Percentiles rank a stretch among this genome's conserved stretches.
These are phyloP conservation scores for Casaregolazyma lundiana DNA, from an alignment of 1,139 yeast species.

Conservation along the genomic window DNA sequence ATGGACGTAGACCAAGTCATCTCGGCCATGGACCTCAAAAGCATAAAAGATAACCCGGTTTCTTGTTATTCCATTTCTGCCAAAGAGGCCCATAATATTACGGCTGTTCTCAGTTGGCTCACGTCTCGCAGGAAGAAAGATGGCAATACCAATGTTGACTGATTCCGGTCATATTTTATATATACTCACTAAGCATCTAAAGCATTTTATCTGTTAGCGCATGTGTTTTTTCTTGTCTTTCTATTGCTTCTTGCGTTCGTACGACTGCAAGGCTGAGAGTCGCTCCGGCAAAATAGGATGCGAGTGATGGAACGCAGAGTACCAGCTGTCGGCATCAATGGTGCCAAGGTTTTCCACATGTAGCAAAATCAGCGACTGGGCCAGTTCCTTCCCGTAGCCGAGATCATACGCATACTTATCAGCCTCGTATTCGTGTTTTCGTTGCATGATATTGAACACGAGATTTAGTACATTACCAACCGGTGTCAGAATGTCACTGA, in stretches of 20 bases:
- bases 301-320: conserved; percentile 80
- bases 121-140: conserved; percentile 24
- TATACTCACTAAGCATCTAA: conserved; percentile 1
- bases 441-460: conserved; percentile 60
- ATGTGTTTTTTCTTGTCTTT: not conserved
- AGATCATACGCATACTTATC: conserved; percentile 74
- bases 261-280: conserved; percentile 54
- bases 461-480: conserved; percentile 66
- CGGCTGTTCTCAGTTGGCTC: conserved; percentile 37
- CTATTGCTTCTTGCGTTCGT: conserved; percentile 16
- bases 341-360: conserved; percentile 77
- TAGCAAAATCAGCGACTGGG: conserved; percentile 66
- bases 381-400: conserved; percentile 66
- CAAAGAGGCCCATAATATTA: conserved; percentile 35
- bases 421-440: conserved; percentile 91
- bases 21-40: conserved; percentile 30
- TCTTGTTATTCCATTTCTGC: conserved; percentile 39
- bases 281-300: conserved; percentile 93
- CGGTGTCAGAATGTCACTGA: conserved; percentile 65
- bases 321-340: conserved; percentile 84
- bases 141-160: conserved; percentile 2
- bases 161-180: not conserved
- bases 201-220: not conserved
- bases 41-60: conserved; percentile 34
- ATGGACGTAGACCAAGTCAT: conserved; percentile 34